Evolutionary conservation across 805 yeast species (phyloP).

Genomic region (Metschnikowia amazonensis): DNA sequence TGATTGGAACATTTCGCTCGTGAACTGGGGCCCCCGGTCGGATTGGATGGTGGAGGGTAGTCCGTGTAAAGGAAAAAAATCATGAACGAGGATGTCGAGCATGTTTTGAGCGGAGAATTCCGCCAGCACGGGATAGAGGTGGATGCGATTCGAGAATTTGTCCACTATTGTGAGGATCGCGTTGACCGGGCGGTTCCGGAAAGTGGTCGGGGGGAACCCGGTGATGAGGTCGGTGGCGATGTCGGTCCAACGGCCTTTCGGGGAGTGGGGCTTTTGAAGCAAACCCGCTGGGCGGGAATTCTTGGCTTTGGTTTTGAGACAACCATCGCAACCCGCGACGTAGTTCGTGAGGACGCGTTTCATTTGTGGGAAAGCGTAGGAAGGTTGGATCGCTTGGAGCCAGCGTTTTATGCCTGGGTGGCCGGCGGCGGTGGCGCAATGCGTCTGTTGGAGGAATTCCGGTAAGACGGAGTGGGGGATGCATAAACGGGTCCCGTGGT

Average conservation of each 20-base stretch:
- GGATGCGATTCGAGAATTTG: background rate
- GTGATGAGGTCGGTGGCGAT: slow-evolving; percentile 2
- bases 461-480: no score
- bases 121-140: background rate
- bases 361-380: background rate
- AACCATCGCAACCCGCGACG: background rate
- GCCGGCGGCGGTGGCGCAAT: no score
- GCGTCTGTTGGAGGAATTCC: no score
- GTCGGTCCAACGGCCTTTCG: slow-evolving; percentile 1
- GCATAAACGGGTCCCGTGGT: no score
- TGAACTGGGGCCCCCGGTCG: background rate
- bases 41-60: background rate
- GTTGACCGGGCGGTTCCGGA: background rate
- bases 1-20: background rate
- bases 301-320: background rate
- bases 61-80: background rate
- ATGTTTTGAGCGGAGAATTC: background rate
- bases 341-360: background rate
- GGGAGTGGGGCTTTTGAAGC: background rate
- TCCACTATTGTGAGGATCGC: background rate
- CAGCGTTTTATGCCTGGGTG: background rate
- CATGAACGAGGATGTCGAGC: background rate
- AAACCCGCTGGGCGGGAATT: background rate
- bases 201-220: background rate
- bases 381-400: background rate